Evolutionary conservation across 805 yeast species (phyloP).

Genomic region (Henningerozyma blattae): DNA sequence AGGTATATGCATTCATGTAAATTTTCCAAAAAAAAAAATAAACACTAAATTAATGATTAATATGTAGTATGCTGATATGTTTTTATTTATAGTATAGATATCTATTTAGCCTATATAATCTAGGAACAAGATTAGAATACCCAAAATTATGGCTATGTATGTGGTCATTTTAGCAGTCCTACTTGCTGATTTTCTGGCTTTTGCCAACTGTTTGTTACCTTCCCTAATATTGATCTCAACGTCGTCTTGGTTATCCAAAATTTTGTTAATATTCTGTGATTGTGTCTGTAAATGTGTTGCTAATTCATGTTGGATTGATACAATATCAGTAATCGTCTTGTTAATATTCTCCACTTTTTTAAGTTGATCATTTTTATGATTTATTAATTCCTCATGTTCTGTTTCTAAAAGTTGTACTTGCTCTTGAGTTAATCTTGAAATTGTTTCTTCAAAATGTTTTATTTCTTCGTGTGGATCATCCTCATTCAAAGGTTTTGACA

Average conservation of each 20-base stretch:
- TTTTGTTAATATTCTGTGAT: constrained; percentile 50
- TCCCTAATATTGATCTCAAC: constrained; percentile 50
- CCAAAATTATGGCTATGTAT: constrained; percentile 41
- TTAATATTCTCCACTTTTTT: constrained; percentile 50
- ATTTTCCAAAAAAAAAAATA: no score
- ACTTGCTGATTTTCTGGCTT: constrained; percentile 58
- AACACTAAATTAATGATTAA: background rate
- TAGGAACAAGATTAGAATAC: constrained; percentile 42
- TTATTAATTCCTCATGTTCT: constrained; percentile 46
- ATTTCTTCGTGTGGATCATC: constrained; percentile 23
- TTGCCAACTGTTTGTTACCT: constrained; percentile 60
- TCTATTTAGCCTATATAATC: constrained; percentile 32
- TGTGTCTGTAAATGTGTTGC: constrained; percentile 63
- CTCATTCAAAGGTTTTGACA: constrained; percentile 17
- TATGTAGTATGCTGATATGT: background rate
- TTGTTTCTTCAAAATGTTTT: constrained; percentile 26
- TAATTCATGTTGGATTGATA: constrained; percentile 63
- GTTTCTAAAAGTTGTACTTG: constrained; percentile 45
- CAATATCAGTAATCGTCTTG: constrained; percentile 55
- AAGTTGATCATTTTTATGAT: constrained; percentile 46
- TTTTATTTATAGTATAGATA: constrained; percentile 1
- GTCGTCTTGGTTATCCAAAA: constrained; percentile 56
- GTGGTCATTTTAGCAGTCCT: constrained; percentile 46
- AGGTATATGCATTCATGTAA: no score
- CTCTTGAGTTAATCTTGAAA: constrained; percentile 30